Conservation (phyloP, 2,329 filamentous ascomycete genomes). For the Tricladium varicosporioides region DNA sequence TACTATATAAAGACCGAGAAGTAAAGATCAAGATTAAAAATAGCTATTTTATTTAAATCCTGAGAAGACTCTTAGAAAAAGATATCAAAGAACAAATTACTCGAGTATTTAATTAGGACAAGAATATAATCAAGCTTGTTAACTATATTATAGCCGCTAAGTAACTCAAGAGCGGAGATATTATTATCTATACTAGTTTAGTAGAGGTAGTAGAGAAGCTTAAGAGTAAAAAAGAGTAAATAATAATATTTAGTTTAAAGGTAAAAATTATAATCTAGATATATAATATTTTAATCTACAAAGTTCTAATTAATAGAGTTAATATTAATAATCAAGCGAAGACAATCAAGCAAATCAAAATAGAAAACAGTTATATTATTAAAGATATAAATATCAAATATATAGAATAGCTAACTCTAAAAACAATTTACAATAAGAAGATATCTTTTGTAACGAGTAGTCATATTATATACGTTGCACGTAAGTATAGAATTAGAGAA, state of each 20-base stretch:
- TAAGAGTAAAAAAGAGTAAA: conserved; percentile 14
- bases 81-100: conserved; percentile 18
- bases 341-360: conserved; percentile 28
- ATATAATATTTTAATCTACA: conserved; percentile 29
- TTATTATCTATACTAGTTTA: conserved; percentile 26
- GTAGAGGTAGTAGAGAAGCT: conserved; percentile 20
- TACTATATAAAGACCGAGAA: conserved; percentile 24
- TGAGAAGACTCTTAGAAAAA: conserved; percentile 12
- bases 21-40: conserved; percentile 26
- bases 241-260: conserved; percentile 22
- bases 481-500: too few relatives aligned
- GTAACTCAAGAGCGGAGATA: conserved; percentile 27
- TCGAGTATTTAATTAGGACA: not conserved
- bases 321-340: conserved; percentile 29
- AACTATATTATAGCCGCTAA: conserved; percentile 13
- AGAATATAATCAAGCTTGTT: not conserved
- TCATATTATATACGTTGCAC: too few relatives aligned
- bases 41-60: conserved; percentile 11
- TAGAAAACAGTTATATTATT: conserved; percentile 30
- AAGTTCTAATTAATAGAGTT: conserved; percentile 29
- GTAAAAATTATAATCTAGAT: conserved; percentile 19
- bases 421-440: conserved; percentile 20
- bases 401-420: conserved; percentile 28
- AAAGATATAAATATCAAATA: conserved; percentile 26
- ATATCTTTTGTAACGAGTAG: too few relatives aligned